A percentile compares a stretch with the other conserved stretches of the same genome.
Conservation (phyloP, 2,329 filamentous ascomycete species). For the Trichophyton equinum region DNA sequence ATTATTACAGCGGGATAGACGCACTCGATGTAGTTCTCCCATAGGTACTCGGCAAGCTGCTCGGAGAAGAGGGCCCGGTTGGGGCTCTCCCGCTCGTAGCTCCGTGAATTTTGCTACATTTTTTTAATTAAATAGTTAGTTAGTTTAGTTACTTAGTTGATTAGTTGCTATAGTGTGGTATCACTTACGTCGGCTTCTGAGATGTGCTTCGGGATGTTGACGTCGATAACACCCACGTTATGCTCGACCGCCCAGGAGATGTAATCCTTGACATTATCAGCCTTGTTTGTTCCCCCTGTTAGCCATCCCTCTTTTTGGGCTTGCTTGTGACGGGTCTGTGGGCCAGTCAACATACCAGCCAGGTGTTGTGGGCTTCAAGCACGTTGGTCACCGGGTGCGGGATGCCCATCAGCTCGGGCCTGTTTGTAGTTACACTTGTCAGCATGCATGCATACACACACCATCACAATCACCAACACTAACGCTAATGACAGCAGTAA, state of each 20-base stretch:
- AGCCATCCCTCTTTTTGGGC: background rate
- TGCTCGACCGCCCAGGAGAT: constrained; percentile 70
- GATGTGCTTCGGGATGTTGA: constrained; percentile 74
- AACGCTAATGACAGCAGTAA: background rate
- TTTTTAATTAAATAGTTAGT: background rate
- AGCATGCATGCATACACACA: background rate
- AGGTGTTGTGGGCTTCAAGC: constrained; percentile 72
- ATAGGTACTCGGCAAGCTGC: constrained; percentile 72
- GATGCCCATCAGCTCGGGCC: constrained; percentile 58
- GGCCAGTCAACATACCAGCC: constrained; percentile 53
- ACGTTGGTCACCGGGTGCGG: constrained; percentile 58
- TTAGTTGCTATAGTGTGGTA: too few species aligned
- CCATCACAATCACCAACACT: background rate
- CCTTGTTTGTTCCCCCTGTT: constrained; percentile 38
- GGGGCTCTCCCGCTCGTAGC: constrained; percentile 36
- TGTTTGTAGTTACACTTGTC: constrained; percentile 21
- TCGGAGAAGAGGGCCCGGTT: constrained; percentile 47
- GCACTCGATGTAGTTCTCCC: constrained; percentile 90
- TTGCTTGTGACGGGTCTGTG: background rate
- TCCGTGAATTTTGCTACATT: background rate
- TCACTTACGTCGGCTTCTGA: constrained; percentile 47
- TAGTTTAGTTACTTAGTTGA: background rate
- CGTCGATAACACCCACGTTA: constrained; percentile 73
- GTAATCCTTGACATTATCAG: constrained; percentile 68
- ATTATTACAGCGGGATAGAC: constrained; percentile 10